phyloP scores from a whole-genome alignment of 1,139 yeast species.

The Scheffersomyces lignicola region DNA sequence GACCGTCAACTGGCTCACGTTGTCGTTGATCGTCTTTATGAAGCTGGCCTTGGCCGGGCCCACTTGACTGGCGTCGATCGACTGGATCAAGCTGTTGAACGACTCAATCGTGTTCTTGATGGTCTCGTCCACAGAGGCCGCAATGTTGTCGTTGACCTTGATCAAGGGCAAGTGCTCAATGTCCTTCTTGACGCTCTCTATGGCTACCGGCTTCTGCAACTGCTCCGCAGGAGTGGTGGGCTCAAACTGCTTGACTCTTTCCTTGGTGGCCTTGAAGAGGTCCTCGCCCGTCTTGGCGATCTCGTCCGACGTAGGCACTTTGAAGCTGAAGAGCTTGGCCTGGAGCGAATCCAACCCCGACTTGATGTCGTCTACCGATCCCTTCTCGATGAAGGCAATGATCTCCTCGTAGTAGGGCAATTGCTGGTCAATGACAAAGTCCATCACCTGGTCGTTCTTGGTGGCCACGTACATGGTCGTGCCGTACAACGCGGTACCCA shows the following conservation, averaged over 20 bases:
- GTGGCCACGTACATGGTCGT: slow-evolving; percentile 45
- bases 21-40: slow-evolving; percentile 32
- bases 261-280: slow-evolving; percentile 38
- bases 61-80: slow-evolving; percentile 44
- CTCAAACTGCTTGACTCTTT: slow-evolving; percentile 21
- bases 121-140: slow-evolving; percentile 39
- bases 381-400: slow-evolving; percentile 41
- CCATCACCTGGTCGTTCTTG: slow-evolving; percentile 46
- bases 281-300: slow-evolving; percentile 38
- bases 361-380: slow-evolving; percentile 35
- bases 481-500: slow-evolving; percentile 36
- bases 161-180: slow-evolving; percentile 38
- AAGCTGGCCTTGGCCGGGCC: slow-evolving; percentile 30
- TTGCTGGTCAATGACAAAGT: slow-evolving; percentile 46
- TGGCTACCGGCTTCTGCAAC: slow-evolving; percentile 44
- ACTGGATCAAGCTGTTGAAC: slow-evolving; percentile 52
- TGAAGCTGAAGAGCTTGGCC: slow-evolving; percentile 21
- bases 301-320: slow-evolving; percentile 33
- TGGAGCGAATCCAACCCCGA: slow-evolving; percentile 20
- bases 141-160: slow-evolving; percentile 21
- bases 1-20: slow-evolving; percentile 29
- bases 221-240: slow-evolving; percentile 44
- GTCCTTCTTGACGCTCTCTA: slow-evolving; percentile 35
- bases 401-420: slow-evolving; percentile 48
- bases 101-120: slow-evolving; percentile 49